Evolutionary conservation across 2,329 filamentous ascomycete species (phyloP), one percentile per base, ranked within the genome.

Genomic region (Colletotrichum salicis): DNA sequence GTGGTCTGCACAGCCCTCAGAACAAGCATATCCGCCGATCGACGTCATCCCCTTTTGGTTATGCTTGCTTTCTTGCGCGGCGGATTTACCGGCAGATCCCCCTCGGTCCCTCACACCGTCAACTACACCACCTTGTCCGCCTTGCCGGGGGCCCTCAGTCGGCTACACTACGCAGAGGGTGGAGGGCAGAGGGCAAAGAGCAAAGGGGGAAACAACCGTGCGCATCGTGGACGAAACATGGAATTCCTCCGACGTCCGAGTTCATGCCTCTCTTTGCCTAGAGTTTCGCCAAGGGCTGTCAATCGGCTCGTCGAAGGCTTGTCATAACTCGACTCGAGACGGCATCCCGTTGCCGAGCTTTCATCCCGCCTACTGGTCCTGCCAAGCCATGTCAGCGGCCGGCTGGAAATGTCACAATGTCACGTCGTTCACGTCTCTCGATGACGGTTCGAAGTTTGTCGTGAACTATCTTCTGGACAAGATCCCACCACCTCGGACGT

Each of bases 251-350:
- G 54, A 69, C 60, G 27, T 55, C 70, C 65, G 65, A 70, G 31
- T 64, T 60, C 29, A 45, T 41, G 24, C 51, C 51, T 29, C 51
- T 29, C 37, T 48, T 55, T 48, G 54, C 27, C 60, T 27, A 70
- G 65, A 64, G 35, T 51, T 57, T 55, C 52, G 70, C 70, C 70
- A 72, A 72, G 70, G 58, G 35, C 65, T 72, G 70, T 64, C 70
- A 72, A 55, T 45, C 51, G 51, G 33, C 65, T 69, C n/a, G 70
- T 64, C 60, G 54, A 72, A 64, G 69, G 70, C 65, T 72, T 70
- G 65, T 72, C 51, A 64, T 60, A 33, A 56, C 45, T 35, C 55
- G 60, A 70, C 22, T 64, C 59, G 65, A 60, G 70, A 70, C 70
- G 65, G 59, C 55, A 31, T 70, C n/a, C 33, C 27, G n/a, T 51